Evolutionary conservation across 2,329 filamentous ascomycete genomes (phyloP), one percentile per base, ranked within the genome.

Genomic region (Penicillium sp.): DNA sequence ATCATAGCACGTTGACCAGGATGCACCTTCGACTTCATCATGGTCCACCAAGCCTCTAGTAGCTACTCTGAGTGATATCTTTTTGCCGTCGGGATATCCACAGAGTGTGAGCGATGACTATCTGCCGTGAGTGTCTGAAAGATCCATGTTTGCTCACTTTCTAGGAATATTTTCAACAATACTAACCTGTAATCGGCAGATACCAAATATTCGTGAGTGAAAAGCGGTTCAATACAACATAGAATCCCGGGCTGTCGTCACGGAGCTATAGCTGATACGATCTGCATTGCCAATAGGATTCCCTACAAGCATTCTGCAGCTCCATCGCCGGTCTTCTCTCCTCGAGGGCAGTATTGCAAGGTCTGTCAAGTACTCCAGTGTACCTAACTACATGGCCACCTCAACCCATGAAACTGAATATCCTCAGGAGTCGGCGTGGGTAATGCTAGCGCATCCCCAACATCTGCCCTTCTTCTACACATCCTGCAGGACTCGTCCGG

Each of bases 71-170:
- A 70, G 92, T 41, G 86, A 90, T 62, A 83, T 92, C 26, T 96
- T 96, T 69, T 81, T 96, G 1, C 92, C 92, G 0, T 86, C 89
- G 1, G 92, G 92, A n/a, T 97, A 88, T 72, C 92, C 92, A 1
- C 84, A 92, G 62, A 94, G 88, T 47, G 92, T 97, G 27, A 93
- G 89, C 1, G 78, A 84, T 14, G 92, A 97, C 73, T 97, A 97
- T 73, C 79, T 91, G 4, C 81, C 87, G 77, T 95, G 55, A 61
- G 66, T 64, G n/a, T 29, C 35, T 27, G 33, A 3, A 40, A 22
- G 4, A 23, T 8, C 11, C 12, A 15, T 31, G 5, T 18, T 23
- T 14, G 8, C n/a, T 49, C 20, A 7, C 20, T 20, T 6, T 27
- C 3, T 12, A 6, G 6, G 7, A 15, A 15, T 2, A 22, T 14